A percentile compares a stretch with the other conserved stretches of the same genome.
Evolutionary conservation across 2,329 filamentous ascomycete species (phyloP).

Genomic region (Pseudovirgaria hyperparasitica): DNA sequence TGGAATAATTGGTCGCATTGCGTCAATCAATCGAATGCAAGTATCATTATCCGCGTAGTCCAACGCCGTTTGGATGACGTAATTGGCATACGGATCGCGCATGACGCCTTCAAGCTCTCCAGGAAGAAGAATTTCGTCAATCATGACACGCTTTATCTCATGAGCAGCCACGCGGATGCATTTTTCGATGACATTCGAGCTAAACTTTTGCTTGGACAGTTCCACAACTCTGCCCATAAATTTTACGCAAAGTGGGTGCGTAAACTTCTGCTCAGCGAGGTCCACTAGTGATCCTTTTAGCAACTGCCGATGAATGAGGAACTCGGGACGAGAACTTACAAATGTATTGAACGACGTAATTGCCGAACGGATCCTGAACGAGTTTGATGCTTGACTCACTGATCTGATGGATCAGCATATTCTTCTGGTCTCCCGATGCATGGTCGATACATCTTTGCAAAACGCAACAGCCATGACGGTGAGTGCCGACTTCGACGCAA

Average conservation of each 20-base stretch:
- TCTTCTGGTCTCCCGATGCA: slow-evolving; percentile 79
- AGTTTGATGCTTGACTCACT: slow-evolving; percentile 77
- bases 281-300: slow-evolving; percentile 64
- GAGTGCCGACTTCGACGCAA: slow-evolving; percentile 85
- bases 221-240: slow-evolving; percentile 61
- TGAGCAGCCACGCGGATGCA: slow-evolving; percentile 66
- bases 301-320: too few relatives aligned
- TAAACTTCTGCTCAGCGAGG: slow-evolving; percentile 75
- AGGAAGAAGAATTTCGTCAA: slow-evolving; percentile 64
- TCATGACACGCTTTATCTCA: slow-evolving; percentile 64
- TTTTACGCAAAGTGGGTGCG: slow-evolving; percentile 70
- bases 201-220: slow-evolving; percentile 94
- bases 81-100: slow-evolving; percentile 90
- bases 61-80: slow-evolving; percentile 85
- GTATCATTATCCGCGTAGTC: slow-evolving; percentile 22
- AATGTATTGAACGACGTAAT: slow-evolving; percentile 98
- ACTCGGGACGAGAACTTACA: too few relatives aligned
- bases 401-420: slow-evolving; percentile 74
- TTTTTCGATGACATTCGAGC: slow-evolving; percentile 98
- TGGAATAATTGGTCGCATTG: slow-evolving; percentile 73
- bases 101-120: slow-evolving; percentile 78
- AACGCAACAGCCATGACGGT: slow-evolving; percentile 95
- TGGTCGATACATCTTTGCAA: slow-evolving; percentile 97
- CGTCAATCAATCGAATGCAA: slow-evolving; percentile 55
- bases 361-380: slow-evolving; percentile 94